Evolutionary conservation across 495 filamentous ascomycete species (phyloP).

Genomic region (Hyphodiscus hymeniophilus): DNA sequence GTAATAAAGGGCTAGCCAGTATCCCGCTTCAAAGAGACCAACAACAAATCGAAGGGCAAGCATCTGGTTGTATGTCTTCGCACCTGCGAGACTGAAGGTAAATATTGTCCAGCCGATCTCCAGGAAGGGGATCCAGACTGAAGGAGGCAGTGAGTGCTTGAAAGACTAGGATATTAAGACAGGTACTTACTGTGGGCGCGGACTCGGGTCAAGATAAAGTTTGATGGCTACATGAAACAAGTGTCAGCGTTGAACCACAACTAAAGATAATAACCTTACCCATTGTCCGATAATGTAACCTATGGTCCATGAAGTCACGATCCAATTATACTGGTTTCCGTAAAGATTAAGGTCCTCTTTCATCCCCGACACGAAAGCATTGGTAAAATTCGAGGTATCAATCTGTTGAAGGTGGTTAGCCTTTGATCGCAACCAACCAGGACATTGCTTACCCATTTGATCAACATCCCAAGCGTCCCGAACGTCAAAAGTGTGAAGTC

Average conservation of each 20-base stretch:
- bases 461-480: conserved; percentile 26
- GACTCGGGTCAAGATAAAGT: conserved; percentile 45
- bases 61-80: conserved; percentile 39
- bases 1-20: conserved; percentile 43
- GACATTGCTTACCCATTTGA: no score
- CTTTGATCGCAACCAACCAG: no score
- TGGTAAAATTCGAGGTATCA: conserved; percentile 49
- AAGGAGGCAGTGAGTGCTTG: no score
- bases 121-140: conserved; percentile 49
- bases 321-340: conserved; percentile 44
- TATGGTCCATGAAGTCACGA: conserved; percentile 51
- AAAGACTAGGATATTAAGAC: no score
- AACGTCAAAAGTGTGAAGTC: conserved; percentile 47
- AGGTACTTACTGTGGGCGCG: no score
- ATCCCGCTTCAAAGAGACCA: conserved; percentile 43
- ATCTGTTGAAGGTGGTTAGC: conserved; percentile 55
- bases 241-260: no score
- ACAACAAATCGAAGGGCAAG: conserved; percentile 54
- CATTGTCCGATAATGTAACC: conserved; percentile 59
- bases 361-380: conserved; percentile 17
- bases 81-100: conserved; percentile 41
- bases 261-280: no score
- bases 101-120: conserved; percentile 47
- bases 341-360: conserved; percentile 51
- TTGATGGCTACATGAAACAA: conserved; percentile 59